Conservation (phyloP, 495 filamentous ascomycete genomes). For the Annulohypoxylon stygium region DNA sequence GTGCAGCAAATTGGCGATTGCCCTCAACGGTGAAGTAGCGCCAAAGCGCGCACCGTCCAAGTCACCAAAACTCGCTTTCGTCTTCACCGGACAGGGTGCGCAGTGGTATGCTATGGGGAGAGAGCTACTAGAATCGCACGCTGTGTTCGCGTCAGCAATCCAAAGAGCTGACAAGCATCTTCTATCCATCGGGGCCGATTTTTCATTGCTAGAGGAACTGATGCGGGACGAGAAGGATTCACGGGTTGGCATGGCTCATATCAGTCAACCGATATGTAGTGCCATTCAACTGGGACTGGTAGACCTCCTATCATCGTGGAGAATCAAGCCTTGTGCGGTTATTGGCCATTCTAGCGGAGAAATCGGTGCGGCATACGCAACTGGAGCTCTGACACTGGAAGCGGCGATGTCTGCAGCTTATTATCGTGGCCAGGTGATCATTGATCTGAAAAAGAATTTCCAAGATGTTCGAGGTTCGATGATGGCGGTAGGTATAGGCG, state of each 20-base stretch:
- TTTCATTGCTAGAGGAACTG: constrained; percentile 54
- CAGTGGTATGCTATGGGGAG: constrained; percentile 69
- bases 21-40: constrained; percentile 51
- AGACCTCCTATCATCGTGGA: constrained; percentile 65
- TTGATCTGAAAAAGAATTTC: constrained; percentile 49
- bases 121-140: constrained; percentile 60
- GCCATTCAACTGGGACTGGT: constrained; percentile 66
- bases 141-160: constrained; percentile 53
- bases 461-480: constrained; percentile 57
- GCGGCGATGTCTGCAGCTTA: constrained; percentile 68
- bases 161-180: constrained; percentile 50
- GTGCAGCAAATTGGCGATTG: constrained; percentile 53
- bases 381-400: constrained; percentile 60
- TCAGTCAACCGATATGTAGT: constrained; percentile 64
- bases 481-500: constrained; percentile 65
- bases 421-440: constrained; percentile 57
- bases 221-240: constrained; percentile 54
- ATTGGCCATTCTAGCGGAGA: constrained; percentile 75
- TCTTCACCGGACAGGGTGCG: constrained; percentile 63
- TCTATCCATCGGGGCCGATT: constrained; percentile 51
- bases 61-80: constrained; percentile 55
- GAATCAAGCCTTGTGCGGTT: constrained; percentile 64
- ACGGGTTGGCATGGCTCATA: constrained; percentile 59
- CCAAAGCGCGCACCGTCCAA: constrained; percentile 48
- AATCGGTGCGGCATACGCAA: constrained; percentile 66